Percentiles rank a stretch among this genome's conserved stretches.
Evolutionary conservation across 2,329 filamentous ascomycete species (phyloP).

Genomic region (Colletotrichum plurivorum): DNA sequence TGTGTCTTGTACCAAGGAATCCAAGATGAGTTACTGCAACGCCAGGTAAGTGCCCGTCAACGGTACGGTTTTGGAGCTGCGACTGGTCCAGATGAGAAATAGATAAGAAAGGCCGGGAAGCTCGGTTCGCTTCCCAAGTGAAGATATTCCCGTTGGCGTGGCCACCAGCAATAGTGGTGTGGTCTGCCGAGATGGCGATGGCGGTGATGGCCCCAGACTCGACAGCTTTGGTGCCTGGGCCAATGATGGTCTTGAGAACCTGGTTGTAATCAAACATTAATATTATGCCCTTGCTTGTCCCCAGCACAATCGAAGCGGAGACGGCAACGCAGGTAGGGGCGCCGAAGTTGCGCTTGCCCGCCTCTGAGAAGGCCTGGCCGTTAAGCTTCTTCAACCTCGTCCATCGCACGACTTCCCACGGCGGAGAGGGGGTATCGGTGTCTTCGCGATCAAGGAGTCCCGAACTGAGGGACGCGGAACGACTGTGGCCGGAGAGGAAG

Average conservation of each 20-base stretch:
- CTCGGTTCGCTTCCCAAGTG: slow-evolving; percentile 91
- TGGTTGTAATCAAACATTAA: slow-evolving; percentile 98
- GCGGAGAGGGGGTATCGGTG: slow-evolving; percentile 79
- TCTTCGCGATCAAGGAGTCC: slow-evolving; percentile 76
- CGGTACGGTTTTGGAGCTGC: slow-evolving; percentile 74
- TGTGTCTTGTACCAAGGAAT: slow-evolving; percentile 93
- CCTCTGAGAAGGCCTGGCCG: slow-evolving; percentile 91
- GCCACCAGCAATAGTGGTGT: slow-evolving; percentile 90
- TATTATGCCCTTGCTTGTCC: slow-evolving; percentile 94
- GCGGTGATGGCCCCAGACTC: slow-evolving; percentile 92
- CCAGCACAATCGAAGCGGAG: slow-evolving; percentile 88
- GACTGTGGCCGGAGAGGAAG: slow-evolving; percentile 82
- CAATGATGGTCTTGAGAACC: slow-evolving; percentile 93
- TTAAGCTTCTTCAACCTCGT: slow-evolving; percentile 92
- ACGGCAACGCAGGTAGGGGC: slow-evolving; percentile 90
- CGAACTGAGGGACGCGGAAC: slow-evolving; percentile 84
- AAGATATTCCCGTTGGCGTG: slow-evolving; percentile 94
- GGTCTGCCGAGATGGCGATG: slow-evolving; percentile 92
- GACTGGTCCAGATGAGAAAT: slow-evolving; percentile 82
- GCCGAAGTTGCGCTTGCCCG: slow-evolving; percentile 92
- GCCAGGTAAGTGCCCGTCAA: slow-evolving; percentile 86
- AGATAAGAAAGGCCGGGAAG: slow-evolving; percentile 89
- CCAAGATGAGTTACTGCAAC: slow-evolving; percentile 90
- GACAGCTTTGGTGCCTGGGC: slow-evolving; percentile 92
- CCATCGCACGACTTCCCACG: slow-evolving; percentile 98